Evolutionary conservation across 2,329 filamentous ascomycete species (phyloP).

Genomic region (Sporothrix curviconia): DNA sequence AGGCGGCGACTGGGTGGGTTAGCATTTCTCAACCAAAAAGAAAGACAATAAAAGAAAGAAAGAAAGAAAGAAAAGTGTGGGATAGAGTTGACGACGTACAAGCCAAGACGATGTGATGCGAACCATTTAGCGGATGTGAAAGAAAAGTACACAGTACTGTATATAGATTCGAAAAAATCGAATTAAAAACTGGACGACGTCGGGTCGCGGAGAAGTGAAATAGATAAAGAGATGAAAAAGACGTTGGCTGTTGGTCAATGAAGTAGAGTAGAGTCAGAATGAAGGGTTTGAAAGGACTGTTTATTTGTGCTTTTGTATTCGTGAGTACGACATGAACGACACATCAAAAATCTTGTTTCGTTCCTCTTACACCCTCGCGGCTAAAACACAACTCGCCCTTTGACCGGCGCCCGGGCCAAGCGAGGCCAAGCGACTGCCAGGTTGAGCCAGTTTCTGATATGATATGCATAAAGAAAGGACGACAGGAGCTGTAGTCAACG

Average conservation of each 20-base stretch:
- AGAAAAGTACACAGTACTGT: conserved; percentile 12
- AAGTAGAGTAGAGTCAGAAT: background rate
- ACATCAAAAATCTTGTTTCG: background rate
- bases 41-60: too few species aligned
- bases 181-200: conserved; percentile 10
- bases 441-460: too few species aligned
- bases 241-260: background rate
- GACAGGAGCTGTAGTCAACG: too few species aligned
- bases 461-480: too few species aligned
- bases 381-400: too few species aligned
- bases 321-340: background rate
- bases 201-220: conserved; percentile 10
- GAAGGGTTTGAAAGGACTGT: background rate
- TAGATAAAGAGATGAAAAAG: background rate
- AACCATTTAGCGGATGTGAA: conserved; percentile 24
- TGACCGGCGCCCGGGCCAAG: too few species aligned
- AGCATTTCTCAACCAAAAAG: too few species aligned
- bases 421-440: too few species aligned
- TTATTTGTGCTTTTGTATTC: background rate
- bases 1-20: conserved; percentile 21
- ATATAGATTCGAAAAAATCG: background rate
- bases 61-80: background rate
- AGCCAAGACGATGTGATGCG: conserved; percentile 24
- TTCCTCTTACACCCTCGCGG: background rate
- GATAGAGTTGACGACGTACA: conserved; percentile 18